phyloP scores from a whole-genome alignment of 331 rosid genomes.

The Pyracantha coccinea region DNA sequence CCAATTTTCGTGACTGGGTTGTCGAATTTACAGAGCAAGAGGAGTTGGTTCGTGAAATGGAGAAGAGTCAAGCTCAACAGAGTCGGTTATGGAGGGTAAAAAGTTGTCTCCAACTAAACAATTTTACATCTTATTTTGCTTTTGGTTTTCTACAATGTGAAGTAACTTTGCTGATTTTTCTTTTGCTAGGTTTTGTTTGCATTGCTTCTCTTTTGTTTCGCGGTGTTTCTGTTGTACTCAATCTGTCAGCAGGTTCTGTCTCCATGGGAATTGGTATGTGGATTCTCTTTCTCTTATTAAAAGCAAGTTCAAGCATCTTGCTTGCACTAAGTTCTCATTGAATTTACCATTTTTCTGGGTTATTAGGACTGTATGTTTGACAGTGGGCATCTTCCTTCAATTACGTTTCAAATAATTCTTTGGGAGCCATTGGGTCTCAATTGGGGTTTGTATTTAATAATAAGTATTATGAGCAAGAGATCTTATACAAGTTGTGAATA shows the following conservation, averaged over 20 bases:
- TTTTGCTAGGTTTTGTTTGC: constrained; percentile 56
- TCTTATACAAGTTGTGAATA: not conserved
- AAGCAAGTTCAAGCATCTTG: not conserved
- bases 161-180: not conserved
- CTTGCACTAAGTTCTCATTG: not conserved
- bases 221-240: constrained; percentile 58
- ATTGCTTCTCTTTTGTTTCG: constrained; percentile 46
- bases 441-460: not conserved
- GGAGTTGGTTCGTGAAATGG: constrained; percentile 64
- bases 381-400: not conserved
- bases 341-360: not conserved
- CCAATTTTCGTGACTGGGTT: not conserved
- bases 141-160: not conserved
- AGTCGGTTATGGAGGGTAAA: constrained; percentile 84
- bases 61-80: constrained; percentile 51
- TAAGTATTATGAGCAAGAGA: not conserved
- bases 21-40: constrained; percentile 57
- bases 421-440: not conserved
- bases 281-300: not conserved
- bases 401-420: not conserved
- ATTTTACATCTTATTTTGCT: not conserved
- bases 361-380: not conserved
- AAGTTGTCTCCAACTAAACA: not conserved
- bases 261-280: constrained; percentile 89
- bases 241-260: constrained; percentile 63